phyloP scores from a whole-genome alignment of 352 stramenopile species.

The Thalassiosira hispida region DNA sequence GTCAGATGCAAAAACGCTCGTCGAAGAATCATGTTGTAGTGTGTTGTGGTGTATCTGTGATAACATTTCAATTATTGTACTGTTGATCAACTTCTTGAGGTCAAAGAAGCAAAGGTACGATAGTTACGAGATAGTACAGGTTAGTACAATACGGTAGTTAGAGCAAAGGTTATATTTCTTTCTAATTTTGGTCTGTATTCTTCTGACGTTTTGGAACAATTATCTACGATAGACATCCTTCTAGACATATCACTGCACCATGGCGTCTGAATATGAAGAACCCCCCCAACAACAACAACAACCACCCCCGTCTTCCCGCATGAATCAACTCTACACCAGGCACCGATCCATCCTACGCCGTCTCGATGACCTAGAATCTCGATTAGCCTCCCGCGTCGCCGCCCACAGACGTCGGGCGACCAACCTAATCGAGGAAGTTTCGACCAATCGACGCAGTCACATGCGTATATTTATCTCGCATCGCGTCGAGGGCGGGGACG shows the following conservation, averaged over 20 bases:
- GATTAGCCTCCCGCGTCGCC: slow-evolving; percentile 57
- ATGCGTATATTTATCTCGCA: slow-evolving; percentile 77
- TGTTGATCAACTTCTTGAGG: no score
- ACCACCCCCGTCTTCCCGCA: slow-evolving; percentile 18
- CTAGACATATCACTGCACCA: slow-evolving; percentile 1
- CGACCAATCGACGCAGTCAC: slow-evolving; percentile 59
- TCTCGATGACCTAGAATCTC: slow-evolving; percentile 74
- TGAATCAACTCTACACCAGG: slow-evolving; percentile 27
- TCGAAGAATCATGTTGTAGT: background rate
- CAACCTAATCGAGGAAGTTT: slow-evolving; percentile 67
- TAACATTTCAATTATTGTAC: no score
- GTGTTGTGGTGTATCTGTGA: no score
- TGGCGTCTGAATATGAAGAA: background rate
- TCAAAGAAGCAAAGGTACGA: no score
- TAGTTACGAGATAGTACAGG: no score
- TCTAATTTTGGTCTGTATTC: no score
- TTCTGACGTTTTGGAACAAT: no score
- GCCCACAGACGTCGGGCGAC: slow-evolving; percentile 55
- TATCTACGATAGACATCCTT: no score
- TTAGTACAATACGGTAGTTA: no score
- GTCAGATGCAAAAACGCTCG: slow-evolving; percentile 2
- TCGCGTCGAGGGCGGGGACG: slow-evolving; percentile 38
- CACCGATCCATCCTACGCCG: slow-evolving; percentile 30
- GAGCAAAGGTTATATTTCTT: no score
- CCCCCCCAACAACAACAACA: background rate